Evolutionary conservation across 2,329 filamentous ascomycete species (phyloP), one percentile per base, ranked within the genome.

Genomic region (Rutstroemia sp.): DNA sequence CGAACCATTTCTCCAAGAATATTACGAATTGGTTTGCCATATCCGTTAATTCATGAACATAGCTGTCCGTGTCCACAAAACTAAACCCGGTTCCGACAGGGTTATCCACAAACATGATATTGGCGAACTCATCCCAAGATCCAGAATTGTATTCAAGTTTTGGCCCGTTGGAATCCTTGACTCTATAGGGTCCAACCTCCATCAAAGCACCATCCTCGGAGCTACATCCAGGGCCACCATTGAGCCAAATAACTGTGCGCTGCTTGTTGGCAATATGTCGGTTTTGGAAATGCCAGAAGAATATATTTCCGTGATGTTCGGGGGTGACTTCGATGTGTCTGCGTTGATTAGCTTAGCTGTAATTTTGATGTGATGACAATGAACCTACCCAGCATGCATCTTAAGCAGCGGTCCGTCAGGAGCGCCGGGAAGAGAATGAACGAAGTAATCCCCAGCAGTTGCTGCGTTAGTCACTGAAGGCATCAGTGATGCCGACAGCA

Each of bases 231-330:
- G 94, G 94, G 0, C 94, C 95, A 54, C 94, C 95, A 69, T 99
- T 99, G 57, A 99, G 75, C 94, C 95, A 99, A 67, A 99, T 85
- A 10, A 99, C 88, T 2, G 92, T 96, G 57, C 94, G 83, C 71
- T 94, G 89, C 65, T 81, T 83, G 70, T 97, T 89, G 57, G 91
- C 92, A 64, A 99, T 96, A 71, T 99, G 94, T 64, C 89, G 82
- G 70, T 97, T 97, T 70, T 96, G 84, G 70, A 89, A 96, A 68
- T 96, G 89, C 94, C 94, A 99, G 78, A 99, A 99, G 78, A 97
- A 99, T 17, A 99, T 75, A 72, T 97, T 95, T 64, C 90, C 92
- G 70, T 97, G 90, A 70, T 87, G 82, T 63, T 90, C 85, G 19
- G 87, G 82, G 36, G 85, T 88, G 67, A 99, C 80, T 73, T 97